These are phyloP conservation scores for Lachancea sp. DNA, from an alignment of 805 yeast species.

Conservation along the genomic window DNA sequence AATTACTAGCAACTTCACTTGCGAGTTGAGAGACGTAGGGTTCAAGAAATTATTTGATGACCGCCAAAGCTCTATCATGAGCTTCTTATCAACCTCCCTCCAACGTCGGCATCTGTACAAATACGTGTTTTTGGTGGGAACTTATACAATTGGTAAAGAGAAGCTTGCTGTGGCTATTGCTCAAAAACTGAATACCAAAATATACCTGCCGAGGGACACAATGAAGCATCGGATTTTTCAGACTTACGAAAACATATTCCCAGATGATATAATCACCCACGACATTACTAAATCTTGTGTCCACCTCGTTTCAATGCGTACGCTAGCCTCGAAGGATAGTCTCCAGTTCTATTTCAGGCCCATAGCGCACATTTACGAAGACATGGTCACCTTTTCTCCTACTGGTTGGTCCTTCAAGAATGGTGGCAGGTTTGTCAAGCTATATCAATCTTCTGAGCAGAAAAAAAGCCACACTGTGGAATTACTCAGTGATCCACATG, in stretches of 20 bases:
- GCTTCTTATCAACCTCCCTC: conserved; percentile 21
- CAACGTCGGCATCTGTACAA: conserved; percentile 12
- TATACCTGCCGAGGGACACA: conserved; percentile 36
- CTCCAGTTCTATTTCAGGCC: conserved; percentile 26
- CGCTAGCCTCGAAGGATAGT: conserved; percentile 36
- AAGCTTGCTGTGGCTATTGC: conserved; percentile 67
- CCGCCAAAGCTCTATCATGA: conserved; percentile 34
- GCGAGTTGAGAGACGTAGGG: conserved; percentile 33
- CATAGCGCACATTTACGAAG: conserved; percentile 17
- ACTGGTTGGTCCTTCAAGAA: conserved; percentile 80
- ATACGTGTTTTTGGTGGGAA: conserved; percentile 52
- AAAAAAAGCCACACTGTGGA: conserved; percentile 15
- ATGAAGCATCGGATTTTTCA: conserved; percentile 40
- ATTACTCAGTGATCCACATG: conserved; percentile 12
- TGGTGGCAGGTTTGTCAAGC: conserved; percentile 14
- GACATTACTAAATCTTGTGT: conserved; percentile 47
- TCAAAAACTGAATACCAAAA: conserved; percentile 43
- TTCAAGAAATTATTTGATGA: conserved; percentile 17
- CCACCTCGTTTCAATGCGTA: conserved; percentile 68
- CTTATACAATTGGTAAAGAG: conserved; percentile 92
- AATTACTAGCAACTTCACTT: conserved; percentile 49
- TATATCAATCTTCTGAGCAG: conserved; percentile 13
- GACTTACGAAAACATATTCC: conserved; percentile 41
- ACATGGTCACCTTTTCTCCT: conserved; percentile 68
- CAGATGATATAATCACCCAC: conserved; percentile 39